Conservation (phyloP, 169 alveolate genomes). For the Babesia bigemina region DNA sequence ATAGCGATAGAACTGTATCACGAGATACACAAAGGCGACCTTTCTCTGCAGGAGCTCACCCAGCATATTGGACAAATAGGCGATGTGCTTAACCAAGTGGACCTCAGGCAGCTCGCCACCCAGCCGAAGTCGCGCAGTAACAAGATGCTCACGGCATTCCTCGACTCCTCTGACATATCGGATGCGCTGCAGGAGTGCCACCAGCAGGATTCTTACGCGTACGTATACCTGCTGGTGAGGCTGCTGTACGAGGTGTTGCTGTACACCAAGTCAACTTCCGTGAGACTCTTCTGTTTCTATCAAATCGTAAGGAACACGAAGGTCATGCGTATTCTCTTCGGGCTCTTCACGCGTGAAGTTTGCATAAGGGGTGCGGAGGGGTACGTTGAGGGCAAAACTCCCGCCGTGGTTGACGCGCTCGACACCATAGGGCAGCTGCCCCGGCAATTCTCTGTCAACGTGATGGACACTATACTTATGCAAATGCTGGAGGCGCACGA, state of each 20-base stretch:
- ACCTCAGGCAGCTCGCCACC: conserved; percentile 40
- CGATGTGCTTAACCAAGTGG: conserved; percentile 42
- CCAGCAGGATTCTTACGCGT: conserved; percentile 56
- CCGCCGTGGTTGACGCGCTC: neutral
- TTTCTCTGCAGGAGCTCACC: conserved; percentile 55
- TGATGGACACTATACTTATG: conserved; percentile 31
- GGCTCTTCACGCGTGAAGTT: conserved; percentile 22
- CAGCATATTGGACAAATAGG: conserved; percentile 54
- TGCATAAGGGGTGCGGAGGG: conserved; percentile 18
- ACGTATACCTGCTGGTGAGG: conserved; percentile 60
- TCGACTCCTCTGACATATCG: conserved; percentile 45
- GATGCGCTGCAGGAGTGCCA: conserved; percentile 49
- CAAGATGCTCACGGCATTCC: conserved; percentile 53
- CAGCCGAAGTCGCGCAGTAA: conserved; percentile 56
- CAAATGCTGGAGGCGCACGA: conserved; percentile 45
- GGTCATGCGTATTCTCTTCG: conserved; percentile 36
- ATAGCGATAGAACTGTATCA: conserved; percentile 62
- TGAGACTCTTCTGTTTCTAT: conserved; percentile 43
- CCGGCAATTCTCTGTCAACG: conserved; percentile 27
- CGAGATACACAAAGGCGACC: conserved; percentile 39
- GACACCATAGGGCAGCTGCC: conserved; percentile 44
- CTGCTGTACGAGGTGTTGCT: conserved; percentile 57
- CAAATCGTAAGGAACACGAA: conserved; percentile 49
- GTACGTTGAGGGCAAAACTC: neutral
- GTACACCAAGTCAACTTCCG: conserved; percentile 59